Conservation (phyloP, 345 rosid genomes). For the Citrus trifoliata region DNA sequence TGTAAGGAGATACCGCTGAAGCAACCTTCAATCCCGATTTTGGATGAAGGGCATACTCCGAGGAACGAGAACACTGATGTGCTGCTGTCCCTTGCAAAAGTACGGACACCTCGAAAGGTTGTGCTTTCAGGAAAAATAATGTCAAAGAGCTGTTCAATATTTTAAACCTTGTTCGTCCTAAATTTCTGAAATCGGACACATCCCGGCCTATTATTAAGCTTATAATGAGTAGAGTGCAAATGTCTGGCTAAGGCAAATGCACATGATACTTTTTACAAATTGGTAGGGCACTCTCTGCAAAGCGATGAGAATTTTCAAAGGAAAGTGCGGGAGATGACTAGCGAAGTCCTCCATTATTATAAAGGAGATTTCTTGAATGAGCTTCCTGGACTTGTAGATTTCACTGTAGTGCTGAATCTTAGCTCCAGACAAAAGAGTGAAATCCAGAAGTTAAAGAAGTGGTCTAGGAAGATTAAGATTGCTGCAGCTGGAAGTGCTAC, state of each 20-base stretch:
- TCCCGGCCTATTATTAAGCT: constrained; percentile 45
- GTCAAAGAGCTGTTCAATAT: constrained; percentile 85
- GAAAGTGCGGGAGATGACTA: constrained; percentile 77
- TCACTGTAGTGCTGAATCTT: constrained; percentile 66
- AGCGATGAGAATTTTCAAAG: constrained; percentile 44
- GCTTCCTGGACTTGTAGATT: constrained; percentile 81
- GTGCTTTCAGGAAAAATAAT: constrained; percentile 82
- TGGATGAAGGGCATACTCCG: constrained; percentile 89
- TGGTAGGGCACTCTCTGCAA: constrained; percentile 69
- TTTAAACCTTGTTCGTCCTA: constrained; percentile 81
- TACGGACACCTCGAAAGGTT: constrained; percentile 75
- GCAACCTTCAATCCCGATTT: constrained; percentile 66
- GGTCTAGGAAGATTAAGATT: constrained; percentile 52
- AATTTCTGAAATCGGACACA: constrained; percentile 54
- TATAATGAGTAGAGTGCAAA: constrained; percentile 59
- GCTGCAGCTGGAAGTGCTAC: constrained; percentile 60
- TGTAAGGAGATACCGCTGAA: constrained; percentile 68
- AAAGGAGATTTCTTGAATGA: constrained; percentile 83
- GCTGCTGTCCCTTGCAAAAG: constrained; percentile 66
- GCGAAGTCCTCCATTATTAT: constrained; percentile 72
- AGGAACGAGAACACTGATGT: constrained; percentile 74
- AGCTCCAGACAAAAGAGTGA: constrained; percentile 52
- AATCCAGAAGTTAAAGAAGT: constrained; percentile 38
- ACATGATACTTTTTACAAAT: constrained; percentile 48
- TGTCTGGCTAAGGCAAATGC: constrained; percentile 39